Percentiles rank a stretch among this genome's conserved stretches.
These are phyloP conservation scores for Sanghuangporus weigelae DNA, from an alignment of 1,284 basidiomycete genomes.

Conservation along the genomic window DNA sequence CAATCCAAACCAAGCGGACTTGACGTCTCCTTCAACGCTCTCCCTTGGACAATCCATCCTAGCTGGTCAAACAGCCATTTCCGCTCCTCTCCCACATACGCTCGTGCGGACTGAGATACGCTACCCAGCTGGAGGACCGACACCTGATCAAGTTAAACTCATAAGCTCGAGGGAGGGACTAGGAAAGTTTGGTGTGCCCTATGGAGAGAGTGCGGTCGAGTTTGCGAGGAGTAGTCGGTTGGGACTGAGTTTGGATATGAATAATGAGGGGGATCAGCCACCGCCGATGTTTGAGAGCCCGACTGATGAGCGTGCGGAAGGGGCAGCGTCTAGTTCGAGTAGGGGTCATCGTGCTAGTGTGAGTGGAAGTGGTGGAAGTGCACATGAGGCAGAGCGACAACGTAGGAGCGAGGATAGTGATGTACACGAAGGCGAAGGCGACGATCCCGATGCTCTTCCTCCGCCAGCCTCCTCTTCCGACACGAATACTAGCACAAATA, in stretches of 20 bases:
- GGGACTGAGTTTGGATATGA: neutral
- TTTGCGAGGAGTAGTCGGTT: constrained; percentile 6
- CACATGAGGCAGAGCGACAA: neutral
- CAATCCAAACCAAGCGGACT: neutral
- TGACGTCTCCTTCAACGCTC: constrained; percentile 38
- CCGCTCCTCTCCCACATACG: constrained; percentile 46
- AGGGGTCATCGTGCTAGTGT: neutral
- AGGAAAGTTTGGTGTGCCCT: constrained; percentile 45
- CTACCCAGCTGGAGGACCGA: constrained; percentile 44
- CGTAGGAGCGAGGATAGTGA: neutral
- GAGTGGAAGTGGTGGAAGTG: neutral
- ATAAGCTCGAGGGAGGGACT: constrained; percentile 42
- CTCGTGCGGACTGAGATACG: constrained; percentile 42
- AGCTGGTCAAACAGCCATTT: constrained; percentile 29
- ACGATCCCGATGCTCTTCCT: constrained; percentile 7
- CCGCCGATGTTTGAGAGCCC: constrained; percentile 19
- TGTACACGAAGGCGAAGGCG: neutral
- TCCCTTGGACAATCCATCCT: constrained; percentile 29
- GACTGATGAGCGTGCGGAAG: neutral
- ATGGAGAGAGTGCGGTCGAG: constrained; percentile 31
- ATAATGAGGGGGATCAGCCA: neutral
- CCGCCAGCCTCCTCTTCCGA: neutral
- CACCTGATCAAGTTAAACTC: constrained; percentile 47
- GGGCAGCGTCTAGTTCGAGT: neutral
- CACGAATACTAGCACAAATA: neutral